Conservation (phyloP, 2,329 filamentous ascomycete species). For the Stemphylium beticola region DNA sequence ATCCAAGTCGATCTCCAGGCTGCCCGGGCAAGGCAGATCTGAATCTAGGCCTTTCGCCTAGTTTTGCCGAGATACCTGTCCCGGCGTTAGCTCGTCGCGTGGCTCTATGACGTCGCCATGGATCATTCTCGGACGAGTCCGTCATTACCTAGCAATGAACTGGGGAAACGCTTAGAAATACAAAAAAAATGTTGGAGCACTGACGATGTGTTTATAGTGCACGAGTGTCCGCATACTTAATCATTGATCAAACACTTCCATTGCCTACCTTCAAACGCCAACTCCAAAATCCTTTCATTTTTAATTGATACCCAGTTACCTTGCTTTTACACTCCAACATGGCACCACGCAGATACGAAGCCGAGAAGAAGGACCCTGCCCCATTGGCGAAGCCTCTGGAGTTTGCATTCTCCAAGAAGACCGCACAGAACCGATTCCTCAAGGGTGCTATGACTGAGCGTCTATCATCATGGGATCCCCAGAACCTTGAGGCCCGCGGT, state of each 20-base stretch:
- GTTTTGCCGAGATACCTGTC: constrained; percentile 8
- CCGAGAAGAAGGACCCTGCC: constrained; percentile 48
- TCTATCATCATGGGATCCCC: constrained; percentile 65
- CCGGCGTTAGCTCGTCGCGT: background rate
- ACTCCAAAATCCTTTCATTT: background rate
- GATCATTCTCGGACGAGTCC: background rate
- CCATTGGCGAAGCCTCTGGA: constrained; percentile 53
- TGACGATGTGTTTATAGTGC: background rate
- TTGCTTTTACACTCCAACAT: constrained; percentile 26
- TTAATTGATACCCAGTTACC: constrained; percentile 1
- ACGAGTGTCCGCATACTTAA: background rate
- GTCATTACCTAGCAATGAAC: background rate
- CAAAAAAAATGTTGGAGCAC: background rate
- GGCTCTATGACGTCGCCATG: constrained; percentile 15
- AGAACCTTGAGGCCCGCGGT: constrained; percentile 59
- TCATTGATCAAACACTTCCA: background rate
- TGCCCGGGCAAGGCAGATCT: background rate
- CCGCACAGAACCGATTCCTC: constrained; percentile 69
- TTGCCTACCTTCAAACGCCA: background rate
- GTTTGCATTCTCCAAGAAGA: constrained; percentile 58
- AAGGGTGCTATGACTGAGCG: constrained; percentile 73
- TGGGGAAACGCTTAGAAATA: constrained; percentile 14
- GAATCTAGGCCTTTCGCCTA: constrained; percentile 8
- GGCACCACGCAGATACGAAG: constrained; percentile 50
- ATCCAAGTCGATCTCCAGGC: constrained; percentile 1